Evolutionary conservation across 129 eudicot species (phyloP), one percentile per base, ranked within the genome.

Genomic region (Chrysanthemum lavandulifolium): DNA sequence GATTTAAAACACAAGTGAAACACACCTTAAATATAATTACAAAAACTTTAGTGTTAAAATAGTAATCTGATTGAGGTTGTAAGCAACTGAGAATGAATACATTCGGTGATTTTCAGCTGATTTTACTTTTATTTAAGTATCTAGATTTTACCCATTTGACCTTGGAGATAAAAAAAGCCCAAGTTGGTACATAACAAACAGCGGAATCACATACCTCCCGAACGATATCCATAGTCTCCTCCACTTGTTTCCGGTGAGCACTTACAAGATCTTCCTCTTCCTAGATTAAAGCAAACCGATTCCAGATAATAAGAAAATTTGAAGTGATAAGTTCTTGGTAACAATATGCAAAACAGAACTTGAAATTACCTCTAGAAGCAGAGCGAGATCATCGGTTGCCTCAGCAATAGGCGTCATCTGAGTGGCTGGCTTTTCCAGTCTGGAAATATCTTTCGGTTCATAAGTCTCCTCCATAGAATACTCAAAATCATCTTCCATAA

Each of bases 251-350:
- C 65, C 91, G 70, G 53, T 88, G 96, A 66, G 89, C 88, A 67
- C 31, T 76, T n/a, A 88, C 76, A 56, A 88, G 86, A 78, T 81
- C 85, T 63, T 81, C 90, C 77, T 88, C 96, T 76, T 88, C 96
- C 96, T 88, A 68, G 50, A 25, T 11, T 18, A 75, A 65, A 79
- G 53, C 58, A 76, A 48, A 66, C 29, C 9, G 10, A 65, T 48
- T 65, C 18, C 71, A 43, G n/a, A 76, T 49, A 11, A 69, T 68
- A 15, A 49, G 33, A 2, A 19, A 57, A 40, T 12, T 45, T 12
- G 9, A 45, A 10, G 31, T 40, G 29, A 51, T 40, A 55, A 55
- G 76, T 33, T 36, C 15, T 4, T 10, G 1, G 40, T n/a, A 59
- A 71, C 50, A 19, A 78, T 6, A 78, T 53, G 12, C 56, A 18